Conservation (phyloP, 2,329 filamentous ascomycete species). For the Epichloe sp. region DNA sequence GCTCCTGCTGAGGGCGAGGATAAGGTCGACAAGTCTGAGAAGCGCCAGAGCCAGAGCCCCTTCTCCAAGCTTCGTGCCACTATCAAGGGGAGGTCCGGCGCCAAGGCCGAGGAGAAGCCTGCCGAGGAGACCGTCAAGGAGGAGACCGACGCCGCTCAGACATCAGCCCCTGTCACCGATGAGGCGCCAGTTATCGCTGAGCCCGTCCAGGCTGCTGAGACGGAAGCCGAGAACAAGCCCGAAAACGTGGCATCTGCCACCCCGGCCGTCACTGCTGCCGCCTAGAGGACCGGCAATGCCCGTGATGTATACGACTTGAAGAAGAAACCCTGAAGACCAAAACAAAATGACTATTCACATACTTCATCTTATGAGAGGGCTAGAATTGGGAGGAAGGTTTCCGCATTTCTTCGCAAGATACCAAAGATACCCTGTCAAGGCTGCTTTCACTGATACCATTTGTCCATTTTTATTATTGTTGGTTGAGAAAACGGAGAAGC, state of each 20-base stretch:
- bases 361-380: constrained; percentile 25
- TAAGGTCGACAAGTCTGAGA: constrained; percentile 18
- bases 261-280: constrained; percentile 37
- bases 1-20: constrained; percentile 49
- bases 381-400: constrained; percentile 34
- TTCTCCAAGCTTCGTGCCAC: constrained; percentile 50
- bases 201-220: constrained; percentile 13
- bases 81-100: constrained; percentile 33
- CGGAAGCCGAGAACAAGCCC: constrained; percentile 28
- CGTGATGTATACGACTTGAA: constrained; percentile 15
- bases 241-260: constrained; percentile 27
- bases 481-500: constrained; percentile 9
- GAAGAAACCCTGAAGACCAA: constrained; percentile 10
- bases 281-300: constrained; percentile 25
- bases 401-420: constrained; percentile 40
- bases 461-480: constrained; percentile 19
- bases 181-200: constrained; percentile 14
- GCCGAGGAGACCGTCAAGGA: constrained; percentile 21
- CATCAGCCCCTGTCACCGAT: constrained; percentile 15
- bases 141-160: constrained; percentile 17
- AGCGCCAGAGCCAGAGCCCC: constrained; percentile 19
- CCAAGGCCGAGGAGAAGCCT: constrained; percentile 31
- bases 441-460: constrained; percentile 33
- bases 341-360: constrained; percentile 12
- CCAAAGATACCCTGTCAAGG: constrained; percentile 42